Evolutionary conservation across 345 rosid species (phyloP).

Genomic region (Camelina laxa): DNA sequence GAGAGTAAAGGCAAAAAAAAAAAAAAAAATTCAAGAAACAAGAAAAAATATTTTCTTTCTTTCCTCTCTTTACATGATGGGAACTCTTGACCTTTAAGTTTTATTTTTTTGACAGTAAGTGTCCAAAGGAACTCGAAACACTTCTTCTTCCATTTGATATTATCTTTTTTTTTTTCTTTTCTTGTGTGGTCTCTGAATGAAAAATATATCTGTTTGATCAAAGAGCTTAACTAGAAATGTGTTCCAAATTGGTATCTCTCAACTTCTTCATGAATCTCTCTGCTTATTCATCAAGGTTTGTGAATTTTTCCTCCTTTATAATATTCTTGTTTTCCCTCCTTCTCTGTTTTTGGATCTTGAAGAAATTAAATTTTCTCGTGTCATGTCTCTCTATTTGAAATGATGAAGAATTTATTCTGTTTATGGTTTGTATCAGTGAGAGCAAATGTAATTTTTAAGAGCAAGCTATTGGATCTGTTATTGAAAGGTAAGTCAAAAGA

Average conservation of each 20-base stretch:
- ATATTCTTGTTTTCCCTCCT: not conserved
- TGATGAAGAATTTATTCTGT: conserved; percentile 22
- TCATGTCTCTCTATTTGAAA: not conserved
- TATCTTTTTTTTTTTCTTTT: not conserved
- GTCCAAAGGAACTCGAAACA: conserved; percentile 26
- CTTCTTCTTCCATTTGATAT: conserved; percentile 20
- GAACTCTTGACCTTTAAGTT: conserved; percentile 39
- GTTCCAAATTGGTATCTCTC: conserved; percentile 3
- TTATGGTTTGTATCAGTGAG: conserved; percentile 33
- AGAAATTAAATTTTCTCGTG: not conserved
- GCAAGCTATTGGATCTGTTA: conserved; percentile 36
- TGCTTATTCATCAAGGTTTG: conserved; percentile 35
- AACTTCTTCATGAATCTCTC: conserved; percentile 17
- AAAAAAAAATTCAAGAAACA: not conserved
- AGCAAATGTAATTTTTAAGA: conserved; percentile 9
- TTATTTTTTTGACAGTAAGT: conserved; percentile 16
- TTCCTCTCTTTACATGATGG: conserved; percentile 30
- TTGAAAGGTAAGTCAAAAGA: conserved; percentile 11
- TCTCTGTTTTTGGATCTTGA: conserved; percentile 31
- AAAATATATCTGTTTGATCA: conserved; percentile 23
- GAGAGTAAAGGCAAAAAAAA: not conserved
- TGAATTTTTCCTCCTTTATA: not conserved
- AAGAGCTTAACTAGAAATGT: not conserved
- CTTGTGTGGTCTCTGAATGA: not conserved
- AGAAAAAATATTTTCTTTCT: not conserved